A percentile compares a stretch with the other conserved stretches of the same genome.
phyloP scores from a whole-genome alignment of 768 basidiomycete genomes.

The Cyclocybe cylindracea region DNA sequence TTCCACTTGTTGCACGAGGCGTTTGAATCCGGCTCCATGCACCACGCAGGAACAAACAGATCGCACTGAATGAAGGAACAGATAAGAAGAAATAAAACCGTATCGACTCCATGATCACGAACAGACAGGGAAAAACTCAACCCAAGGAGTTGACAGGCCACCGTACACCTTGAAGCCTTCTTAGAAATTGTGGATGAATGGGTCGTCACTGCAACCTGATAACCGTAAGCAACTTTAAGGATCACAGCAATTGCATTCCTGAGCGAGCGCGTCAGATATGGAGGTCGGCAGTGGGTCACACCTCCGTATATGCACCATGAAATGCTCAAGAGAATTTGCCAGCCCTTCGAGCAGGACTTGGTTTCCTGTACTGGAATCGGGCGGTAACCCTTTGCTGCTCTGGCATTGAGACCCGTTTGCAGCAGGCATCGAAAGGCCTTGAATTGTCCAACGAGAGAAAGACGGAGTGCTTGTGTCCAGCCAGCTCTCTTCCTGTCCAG shows the following conservation, averaged over 20 bases:
- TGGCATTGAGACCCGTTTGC: constrained; percentile 35
- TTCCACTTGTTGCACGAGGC: constrained; percentile 19
- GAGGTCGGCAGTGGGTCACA: background rate
- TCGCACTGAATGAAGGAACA: constrained; percentile 25
- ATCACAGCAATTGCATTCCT: constrained; percentile 37
- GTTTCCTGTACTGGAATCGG: constrained; percentile 30
- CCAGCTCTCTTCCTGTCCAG: constrained; percentile 33
- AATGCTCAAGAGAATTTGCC: constrained; percentile 26
- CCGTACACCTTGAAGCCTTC: constrained; percentile 27
- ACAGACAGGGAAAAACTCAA: constrained; percentile 42
- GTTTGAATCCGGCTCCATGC: constrained; percentile 45
- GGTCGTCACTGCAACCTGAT: constrained; percentile 35
- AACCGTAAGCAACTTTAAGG: constrained; percentile 42
- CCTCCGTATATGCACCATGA: constrained; percentile 30
- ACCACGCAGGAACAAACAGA: constrained; percentile 42
- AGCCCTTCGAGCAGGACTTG: constrained; percentile 30
- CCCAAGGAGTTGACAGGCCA: constrained; percentile 26
- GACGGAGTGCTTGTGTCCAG: constrained; percentile 28
- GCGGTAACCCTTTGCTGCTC: constrained; percentile 32
- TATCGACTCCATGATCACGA: constrained; percentile 4
- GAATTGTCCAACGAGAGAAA: constrained; percentile 32
- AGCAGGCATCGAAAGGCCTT: constrained; percentile 37
- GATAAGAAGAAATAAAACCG: background rate
- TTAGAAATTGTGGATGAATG: constrained; percentile 32
- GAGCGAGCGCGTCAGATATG: background rate